These are phyloP conservation scores for Eucalyptus dawsonii DNA, from an alignment of 345 rosid genomes.

Conservation along the genomic window DNA sequence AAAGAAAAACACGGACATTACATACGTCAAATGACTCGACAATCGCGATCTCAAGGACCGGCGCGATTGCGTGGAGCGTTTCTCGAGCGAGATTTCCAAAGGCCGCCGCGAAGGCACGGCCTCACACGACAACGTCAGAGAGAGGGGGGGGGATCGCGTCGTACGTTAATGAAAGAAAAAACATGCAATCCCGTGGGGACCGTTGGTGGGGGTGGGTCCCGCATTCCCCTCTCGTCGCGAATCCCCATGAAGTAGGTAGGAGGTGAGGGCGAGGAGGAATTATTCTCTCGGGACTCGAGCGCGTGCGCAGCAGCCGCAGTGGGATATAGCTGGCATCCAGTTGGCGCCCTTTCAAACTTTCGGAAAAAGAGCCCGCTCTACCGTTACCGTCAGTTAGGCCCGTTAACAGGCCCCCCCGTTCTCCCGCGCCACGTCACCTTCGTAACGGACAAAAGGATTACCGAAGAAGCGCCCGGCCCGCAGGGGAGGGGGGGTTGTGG, in stretches of 20 bases:
- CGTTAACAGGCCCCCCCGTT: background rate
- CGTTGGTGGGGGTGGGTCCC: background rate
- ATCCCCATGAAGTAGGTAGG: background rate
- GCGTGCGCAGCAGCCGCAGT: background rate
- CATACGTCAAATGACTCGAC: background rate
- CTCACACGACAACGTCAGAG: background rate
- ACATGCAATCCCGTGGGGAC: background rate
- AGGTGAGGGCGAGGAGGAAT: background rate
- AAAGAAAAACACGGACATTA: background rate
- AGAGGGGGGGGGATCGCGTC: background rate
- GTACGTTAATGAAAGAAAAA: background rate
- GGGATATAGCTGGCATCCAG: conserved; percentile 42
- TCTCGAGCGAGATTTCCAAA: background rate
- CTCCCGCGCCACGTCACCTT: background rate
- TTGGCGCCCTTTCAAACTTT: background rate
- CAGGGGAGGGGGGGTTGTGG: background rate
- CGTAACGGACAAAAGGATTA: conserved; percentile 2
- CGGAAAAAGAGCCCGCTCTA: background rate
- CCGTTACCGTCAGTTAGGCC: conserved; percentile 7
- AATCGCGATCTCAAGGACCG: background rate
- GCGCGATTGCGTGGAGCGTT: background rate
- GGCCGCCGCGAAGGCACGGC: background rate
- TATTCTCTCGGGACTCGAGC: conserved; percentile 28
- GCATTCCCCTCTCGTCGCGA: background rate
- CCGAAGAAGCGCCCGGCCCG: background rate